Evolutionary conservation across 345 rosid genomes (phyloP).

Genomic region (Boechera stricta): DNA sequence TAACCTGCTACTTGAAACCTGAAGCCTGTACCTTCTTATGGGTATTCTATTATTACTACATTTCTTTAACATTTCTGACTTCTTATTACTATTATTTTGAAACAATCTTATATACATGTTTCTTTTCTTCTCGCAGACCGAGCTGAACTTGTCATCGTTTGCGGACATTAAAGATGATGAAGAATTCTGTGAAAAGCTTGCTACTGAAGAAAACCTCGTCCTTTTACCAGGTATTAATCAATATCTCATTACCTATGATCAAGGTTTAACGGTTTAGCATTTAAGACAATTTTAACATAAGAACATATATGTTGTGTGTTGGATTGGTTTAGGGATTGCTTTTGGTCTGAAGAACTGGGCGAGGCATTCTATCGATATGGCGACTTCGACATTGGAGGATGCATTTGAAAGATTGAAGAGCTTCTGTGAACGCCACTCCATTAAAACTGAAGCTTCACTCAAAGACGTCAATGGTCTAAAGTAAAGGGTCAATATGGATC

Average conservation of each 20-base stretch:
- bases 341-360: constrained; percentile 47
- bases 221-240: constrained; percentile 36
- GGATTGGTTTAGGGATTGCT: constrained; percentile 52
- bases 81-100: background rate
- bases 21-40: constrained; percentile 69
- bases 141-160: constrained; percentile 1
- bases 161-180: constrained; percentile 21
- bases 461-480: constrained; percentile 5
- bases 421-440: constrained; percentile 28
- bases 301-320: constrained; percentile 2
- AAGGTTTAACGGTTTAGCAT: background rate
- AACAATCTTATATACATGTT: background rate
- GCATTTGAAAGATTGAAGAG: constrained; percentile 38
- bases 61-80: background rate
- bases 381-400: constrained; percentile 17
- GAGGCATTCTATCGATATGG: constrained; percentile 44
- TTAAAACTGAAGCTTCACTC: background rate
- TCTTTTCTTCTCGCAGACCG: background rate
- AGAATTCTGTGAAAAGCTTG: constrained; percentile 33
- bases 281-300: background rate
- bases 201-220: constrained; percentile 35
- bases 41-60: constrained; percentile 48
- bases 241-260: background rate
- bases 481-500: constrained; percentile 11
- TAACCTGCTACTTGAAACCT: constrained; percentile 58